Evolutionary conservation across 2,329 filamentous ascomycete species (phyloP).

Genomic region (Elsinoe australis): DNA sequence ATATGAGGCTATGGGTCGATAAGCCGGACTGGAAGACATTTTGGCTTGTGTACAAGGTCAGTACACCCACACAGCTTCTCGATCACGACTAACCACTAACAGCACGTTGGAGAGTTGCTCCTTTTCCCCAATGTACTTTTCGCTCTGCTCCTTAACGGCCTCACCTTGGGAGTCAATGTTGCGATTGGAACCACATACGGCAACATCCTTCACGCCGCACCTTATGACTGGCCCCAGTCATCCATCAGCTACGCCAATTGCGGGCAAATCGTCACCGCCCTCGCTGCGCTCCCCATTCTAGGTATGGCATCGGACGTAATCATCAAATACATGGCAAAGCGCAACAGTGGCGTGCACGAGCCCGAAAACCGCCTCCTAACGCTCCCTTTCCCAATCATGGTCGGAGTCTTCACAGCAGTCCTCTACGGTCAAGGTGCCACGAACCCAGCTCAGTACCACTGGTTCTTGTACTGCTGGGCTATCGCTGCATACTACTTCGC

Average conservation of each 20-base stretch:
- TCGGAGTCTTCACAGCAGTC: constrained; percentile 34
- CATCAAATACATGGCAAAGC: constrained; percentile 31
- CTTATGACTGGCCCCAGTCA: constrained; percentile 33
- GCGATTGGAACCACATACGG: constrained; percentile 39
- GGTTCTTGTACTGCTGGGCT: constrained; percentile 24
- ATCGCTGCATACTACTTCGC: constrained; percentile 29
- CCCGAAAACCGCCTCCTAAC: constrained; percentile 35
- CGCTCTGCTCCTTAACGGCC: constrained; percentile 36
- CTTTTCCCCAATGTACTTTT: constrained; percentile 39
- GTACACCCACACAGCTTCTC: no score
- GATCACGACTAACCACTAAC: no score
- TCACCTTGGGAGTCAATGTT: constrained; percentile 37
- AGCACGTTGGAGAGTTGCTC: constrained; percentile 24
- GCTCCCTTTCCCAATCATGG: constrained; percentile 32
- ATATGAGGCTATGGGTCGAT: no score
- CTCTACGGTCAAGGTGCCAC: constrained; percentile 35
- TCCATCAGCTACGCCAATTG: constrained; percentile 18
- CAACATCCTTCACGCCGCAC: constrained; percentile 30
- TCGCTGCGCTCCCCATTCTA: constrained; percentile 35
- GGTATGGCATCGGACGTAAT: constrained; percentile 36
- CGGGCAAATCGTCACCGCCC: constrained; percentile 35
- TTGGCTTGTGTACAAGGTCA: no score
- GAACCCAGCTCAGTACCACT: constrained; percentile 23
- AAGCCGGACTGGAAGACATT: no score
- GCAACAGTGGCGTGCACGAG: constrained; percentile 37